These are phyloP conservation scores for Botrytis sinoallii DNA, from an alignment of 2,329 filamentous ascomycete genomes.

Conservation along the genomic window DNA sequence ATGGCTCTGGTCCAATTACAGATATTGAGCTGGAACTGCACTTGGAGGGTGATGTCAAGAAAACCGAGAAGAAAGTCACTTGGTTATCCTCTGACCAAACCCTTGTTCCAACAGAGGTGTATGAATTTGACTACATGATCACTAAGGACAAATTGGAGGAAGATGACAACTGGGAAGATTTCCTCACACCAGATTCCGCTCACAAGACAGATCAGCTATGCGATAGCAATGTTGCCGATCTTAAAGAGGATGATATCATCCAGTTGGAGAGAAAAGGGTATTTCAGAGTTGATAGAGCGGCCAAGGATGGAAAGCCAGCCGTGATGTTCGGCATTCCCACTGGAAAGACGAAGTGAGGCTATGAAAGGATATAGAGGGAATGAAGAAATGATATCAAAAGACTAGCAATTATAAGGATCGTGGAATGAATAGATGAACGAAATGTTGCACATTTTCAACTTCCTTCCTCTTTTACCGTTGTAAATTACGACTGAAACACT, in stretches of 20 bases:
- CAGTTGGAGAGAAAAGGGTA: conserved; percentile 94
- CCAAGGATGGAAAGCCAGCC: conserved; percentile 55
- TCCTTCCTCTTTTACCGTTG: background rate
- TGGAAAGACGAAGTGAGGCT: conserved; percentile 48
- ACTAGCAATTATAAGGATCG: background rate
- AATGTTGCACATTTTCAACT: background rate
- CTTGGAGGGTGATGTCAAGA: conserved; percentile 88
- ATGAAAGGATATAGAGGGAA: background rate
- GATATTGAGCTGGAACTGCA: conserved; percentile 80
- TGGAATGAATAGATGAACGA: background rate
- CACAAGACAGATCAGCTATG: conserved; percentile 71
- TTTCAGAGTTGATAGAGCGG: conserved; percentile 74
- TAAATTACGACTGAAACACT: background rate
- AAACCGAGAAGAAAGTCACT: conserved; percentile 94
- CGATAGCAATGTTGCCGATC: conserved; percentile 72
- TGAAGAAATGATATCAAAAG: conserved; percentile 7
- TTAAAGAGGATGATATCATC: conserved; percentile 87
- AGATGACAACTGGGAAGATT: conserved; percentile 81
- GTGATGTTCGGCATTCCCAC: conserved; percentile 70
- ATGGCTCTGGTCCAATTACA: conserved; percentile 58
- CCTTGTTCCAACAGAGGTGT: conserved; percentile 77
- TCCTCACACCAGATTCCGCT: conserved; percentile 70
- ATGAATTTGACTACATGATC: conserved; percentile 93
- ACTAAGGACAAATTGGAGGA: conserved; percentile 93
- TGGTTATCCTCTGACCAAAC: conserved; percentile 82